phyloP scores from a whole-genome alignment of 179 eudicot genomes.

The Heliamphora pulchella region DNA sequence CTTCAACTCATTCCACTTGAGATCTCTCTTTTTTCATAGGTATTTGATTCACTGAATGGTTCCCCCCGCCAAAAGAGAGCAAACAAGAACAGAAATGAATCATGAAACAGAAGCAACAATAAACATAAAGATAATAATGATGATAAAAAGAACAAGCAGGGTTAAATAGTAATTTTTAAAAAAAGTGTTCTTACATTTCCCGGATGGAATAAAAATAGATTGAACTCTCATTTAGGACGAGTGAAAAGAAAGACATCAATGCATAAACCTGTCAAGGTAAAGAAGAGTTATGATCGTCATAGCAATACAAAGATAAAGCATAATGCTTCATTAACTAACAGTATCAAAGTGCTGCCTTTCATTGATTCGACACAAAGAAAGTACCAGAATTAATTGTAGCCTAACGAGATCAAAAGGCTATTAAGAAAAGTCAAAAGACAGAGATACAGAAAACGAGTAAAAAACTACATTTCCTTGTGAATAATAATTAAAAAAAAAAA shows the following conservation, averaged over 20 bases:
- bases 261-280: conserved; percentile 75
- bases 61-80: not conserved
- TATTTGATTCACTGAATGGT: not conserved
- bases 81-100: not conserved
- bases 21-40: not conserved
- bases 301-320: conserved; percentile 8
- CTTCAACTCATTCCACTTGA: not conserved
- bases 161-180: not conserved
- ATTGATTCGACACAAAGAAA: not conserved
- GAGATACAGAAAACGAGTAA: not conserved
- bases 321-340: not conserved
- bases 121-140: not conserved
- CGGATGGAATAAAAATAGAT: conserved; percentile 82
- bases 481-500: not conserved
- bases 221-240: conserved; percentile 60
- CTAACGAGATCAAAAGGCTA: not conserved
- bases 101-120: not conserved
- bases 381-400: too few species aligned
- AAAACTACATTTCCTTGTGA: not conserved
- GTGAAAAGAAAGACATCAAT: conserved; percentile 79
- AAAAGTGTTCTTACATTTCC: conserved; percentile 68
- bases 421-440: not conserved
- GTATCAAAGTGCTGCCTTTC: not conserved
- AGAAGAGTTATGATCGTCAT: conserved; percentile 10
- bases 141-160: conserved; percentile 1